Base-by-base conservation (phyloP, 495 filamentous ascomycete species). In the Aspergillus leporis region DNA sequence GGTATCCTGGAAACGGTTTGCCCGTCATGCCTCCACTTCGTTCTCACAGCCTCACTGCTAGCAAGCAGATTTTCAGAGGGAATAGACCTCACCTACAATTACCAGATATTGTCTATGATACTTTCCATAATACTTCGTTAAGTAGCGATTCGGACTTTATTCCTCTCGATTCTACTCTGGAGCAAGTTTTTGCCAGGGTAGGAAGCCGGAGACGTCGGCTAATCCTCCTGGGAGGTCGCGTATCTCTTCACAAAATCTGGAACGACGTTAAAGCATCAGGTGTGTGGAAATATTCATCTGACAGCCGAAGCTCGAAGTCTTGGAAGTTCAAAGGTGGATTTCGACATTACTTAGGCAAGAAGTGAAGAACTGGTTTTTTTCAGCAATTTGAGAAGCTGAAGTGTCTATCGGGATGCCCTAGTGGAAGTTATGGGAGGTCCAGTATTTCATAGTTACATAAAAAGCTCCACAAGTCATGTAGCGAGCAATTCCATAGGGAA, bases 21-120 rank as follows among this genome's bases (percentile, higher is more conserved):
- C 59, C 61, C 19, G 66, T 72, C 36, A 66, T 63, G 45, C 71
- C 69, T 18, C 69, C 71, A 14, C 53, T 43, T 16, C 67, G 71
- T 19, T 61, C 55, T 13, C 59, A 70, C 40, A 72, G 69, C 32
- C 52, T 74, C 12, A 60, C 50, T 23, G 67, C 55, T 7, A 67
- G 64, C 45, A 67, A 60, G 48, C 62, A 64, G 60, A 41, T 63
- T 14, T 70, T 67, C 34, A 43, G 25, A 23, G 30, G 41, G 2
- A 51, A 55, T 10, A n/a, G 23, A 10, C 19, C 7, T 6, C 50
- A 67, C 12, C 36, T 70, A 51, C 47, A 52, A 38, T 55, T 70
- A 22, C 61, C 67, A 21, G 45, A 34, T 1, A 55, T 58, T 12
- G 59, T 56, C 23, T 55, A 52, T 51, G 61, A 63, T 25, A 43